phyloP scores from a whole-genome alignment of 176 grass and related monocot species.

The Paspalum vaginatum region DNA sequence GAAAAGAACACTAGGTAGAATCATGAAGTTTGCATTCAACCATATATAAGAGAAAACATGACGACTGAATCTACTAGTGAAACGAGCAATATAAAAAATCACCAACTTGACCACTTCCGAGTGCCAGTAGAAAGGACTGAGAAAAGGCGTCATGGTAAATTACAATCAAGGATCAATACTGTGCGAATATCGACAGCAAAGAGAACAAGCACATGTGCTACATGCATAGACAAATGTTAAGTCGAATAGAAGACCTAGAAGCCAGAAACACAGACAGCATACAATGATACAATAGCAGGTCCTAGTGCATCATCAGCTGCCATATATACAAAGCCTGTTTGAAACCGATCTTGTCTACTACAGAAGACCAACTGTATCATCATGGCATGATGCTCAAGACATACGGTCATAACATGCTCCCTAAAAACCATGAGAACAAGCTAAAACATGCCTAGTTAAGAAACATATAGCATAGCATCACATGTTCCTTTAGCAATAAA shows the following conservation, averaged over 20 bases:
- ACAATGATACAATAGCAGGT: conserved; percentile 1
- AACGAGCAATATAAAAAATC: background rate
- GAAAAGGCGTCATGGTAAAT: background rate
- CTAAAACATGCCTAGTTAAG: conserved; percentile 23
- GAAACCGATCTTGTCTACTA: background rate
- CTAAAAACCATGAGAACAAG: background rate
- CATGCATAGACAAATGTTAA: background rate
- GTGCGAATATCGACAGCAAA: background rate
- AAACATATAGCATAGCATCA: conserved; percentile 2
- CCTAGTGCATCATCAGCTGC: background rate
- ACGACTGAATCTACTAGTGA: background rate
- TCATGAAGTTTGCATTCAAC: conserved; percentile 13
- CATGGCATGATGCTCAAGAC: background rate
- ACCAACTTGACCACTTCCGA: background rate
- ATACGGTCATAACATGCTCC: background rate
- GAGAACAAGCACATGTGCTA: background rate
- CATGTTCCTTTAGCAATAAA: conserved; percentile 25
- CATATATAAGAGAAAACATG: conserved; percentile 9
- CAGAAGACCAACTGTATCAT: conserved; percentile 9
- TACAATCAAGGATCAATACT: background rate
- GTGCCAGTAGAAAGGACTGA: conserved; percentile 15
- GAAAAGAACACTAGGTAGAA: background rate
- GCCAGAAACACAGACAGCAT: background rate
- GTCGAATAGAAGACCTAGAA: background rate
- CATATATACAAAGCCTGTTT: background rate